These are phyloP conservation scores for Orbilia javanica DNA, from an alignment of 2,329 filamentous ascomycete genomes.

Conservation along the genomic window DNA sequence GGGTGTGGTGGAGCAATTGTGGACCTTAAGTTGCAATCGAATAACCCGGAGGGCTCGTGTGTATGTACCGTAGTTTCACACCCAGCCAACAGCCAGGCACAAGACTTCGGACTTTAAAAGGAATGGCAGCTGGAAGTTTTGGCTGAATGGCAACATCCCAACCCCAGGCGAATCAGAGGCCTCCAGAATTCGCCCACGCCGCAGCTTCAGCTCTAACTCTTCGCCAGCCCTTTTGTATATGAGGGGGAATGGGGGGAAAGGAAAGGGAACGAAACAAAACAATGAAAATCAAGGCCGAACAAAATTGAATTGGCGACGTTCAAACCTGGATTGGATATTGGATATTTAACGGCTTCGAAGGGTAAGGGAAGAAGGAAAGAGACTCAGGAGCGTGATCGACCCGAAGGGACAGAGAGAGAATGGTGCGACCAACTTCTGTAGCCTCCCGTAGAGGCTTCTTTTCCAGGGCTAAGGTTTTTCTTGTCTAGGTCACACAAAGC, in stretches of 20 bases:
- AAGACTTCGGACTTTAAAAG: constrained; percentile 28
- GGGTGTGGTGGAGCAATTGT: constrained; percentile 13
- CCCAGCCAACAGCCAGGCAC: constrained; percentile 1
- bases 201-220: constrained; percentile 18
- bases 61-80: constrained; percentile 3
- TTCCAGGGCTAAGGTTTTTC: constrained; percentile 18
- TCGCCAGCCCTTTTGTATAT: neutral
- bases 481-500: constrained; percentile 32
- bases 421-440: constrained; percentile 23
- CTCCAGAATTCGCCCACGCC: constrained; percentile 3
- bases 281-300: neutral
- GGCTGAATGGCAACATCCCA: constrained; percentile 10
- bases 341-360: constrained; percentile 43
- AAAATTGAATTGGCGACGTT: neutral
- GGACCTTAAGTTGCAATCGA: neutral
- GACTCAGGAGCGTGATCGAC: no score
- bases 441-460: neutral
- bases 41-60: neutral
- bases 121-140: constrained; percentile 4
- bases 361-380: no score
- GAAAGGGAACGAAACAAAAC: neutral
- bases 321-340: constrained; percentile 12
- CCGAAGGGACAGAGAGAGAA: no score
- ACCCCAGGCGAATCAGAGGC: constrained; percentile 31
- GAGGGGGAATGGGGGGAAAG: neutral